Conservation (phyloP, 192 early-diverging fungal species). For the Rhizophagus sp. region DNA sequence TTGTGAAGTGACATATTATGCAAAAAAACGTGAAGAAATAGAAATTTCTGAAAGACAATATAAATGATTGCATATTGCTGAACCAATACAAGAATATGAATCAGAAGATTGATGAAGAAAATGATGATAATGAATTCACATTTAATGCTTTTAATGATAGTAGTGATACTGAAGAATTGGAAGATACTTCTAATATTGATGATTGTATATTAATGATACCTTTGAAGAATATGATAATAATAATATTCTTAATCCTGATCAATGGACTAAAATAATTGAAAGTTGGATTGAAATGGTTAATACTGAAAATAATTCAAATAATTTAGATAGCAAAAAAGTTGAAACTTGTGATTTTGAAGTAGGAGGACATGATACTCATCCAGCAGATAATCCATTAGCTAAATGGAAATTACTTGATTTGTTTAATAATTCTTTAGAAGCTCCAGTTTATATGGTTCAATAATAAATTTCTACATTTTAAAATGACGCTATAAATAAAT, state of each 20-base stretch:
- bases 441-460: neutral
- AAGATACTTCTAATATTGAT: neutral
- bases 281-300: constrained; percentile 5
- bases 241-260: neutral
- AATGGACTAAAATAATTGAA: neutral
- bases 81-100: neutral
- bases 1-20: constrained; percentile 10
- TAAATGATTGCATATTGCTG: constrained; percentile 1
- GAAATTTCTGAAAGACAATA: constrained; percentile 11
- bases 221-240: neutral
- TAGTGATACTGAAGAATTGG: constrained; percentile 10
- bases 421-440: constrained; percentile 21
- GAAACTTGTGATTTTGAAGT: constrained; percentile 5
- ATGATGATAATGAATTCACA: neutral
- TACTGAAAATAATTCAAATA: constrained; percentile 17
- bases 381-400: constrained; percentile 17
- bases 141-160: neutral
- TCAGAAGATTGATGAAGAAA: neutral
- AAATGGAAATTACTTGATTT: constrained; percentile 23
- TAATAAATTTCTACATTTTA: no score
- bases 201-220: neutral
- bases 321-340: neutral
- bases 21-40: neutral
- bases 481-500: no score
- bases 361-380: neutral